phyloP scores from a whole-genome alignment of 129 eudicot genomes.

The Pittosporum tobira region DNA sequence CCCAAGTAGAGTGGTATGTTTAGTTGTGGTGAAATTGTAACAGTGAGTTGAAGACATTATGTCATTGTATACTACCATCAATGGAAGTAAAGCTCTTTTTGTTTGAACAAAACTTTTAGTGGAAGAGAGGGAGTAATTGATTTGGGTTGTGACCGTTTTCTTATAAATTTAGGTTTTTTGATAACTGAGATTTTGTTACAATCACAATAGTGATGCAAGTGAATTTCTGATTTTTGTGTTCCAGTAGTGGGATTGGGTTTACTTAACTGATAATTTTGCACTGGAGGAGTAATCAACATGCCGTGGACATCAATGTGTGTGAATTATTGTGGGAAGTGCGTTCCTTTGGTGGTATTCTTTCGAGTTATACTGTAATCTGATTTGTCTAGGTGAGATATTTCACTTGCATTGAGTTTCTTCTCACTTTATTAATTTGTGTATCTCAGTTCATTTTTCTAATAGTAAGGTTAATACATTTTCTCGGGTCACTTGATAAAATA shows the following conservation, averaged over 20 bases:
- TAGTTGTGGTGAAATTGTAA: no score
- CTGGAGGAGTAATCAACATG: slow-evolving; percentile 36
- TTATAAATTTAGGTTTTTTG: background rate
- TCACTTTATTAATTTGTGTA: background rate
- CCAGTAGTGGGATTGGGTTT: slow-evolving; percentile 22
- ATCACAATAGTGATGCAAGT: background rate
- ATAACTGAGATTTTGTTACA: background rate
- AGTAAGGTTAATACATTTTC: background rate
- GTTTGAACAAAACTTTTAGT: no score
- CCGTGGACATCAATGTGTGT: slow-evolving; percentile 45
- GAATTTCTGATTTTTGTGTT: slow-evolving; percentile 11
- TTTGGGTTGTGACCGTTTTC: background rate
- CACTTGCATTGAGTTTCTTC: background rate
- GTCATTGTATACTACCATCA: no score
- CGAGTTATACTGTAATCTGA: slow-evolving; percentile 52
- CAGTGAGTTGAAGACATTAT: no score
- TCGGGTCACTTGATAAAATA: no score
- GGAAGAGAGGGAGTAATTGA: background rate
- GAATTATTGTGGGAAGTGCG: slow-evolving; percentile 38
- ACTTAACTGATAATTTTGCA: slow-evolving; percentile 9
- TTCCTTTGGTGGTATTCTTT: slow-evolving; percentile 56
- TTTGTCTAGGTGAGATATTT: slow-evolving; percentile 35
- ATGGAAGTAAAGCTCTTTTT: no score
- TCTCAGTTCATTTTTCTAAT: background rate
- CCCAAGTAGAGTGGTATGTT: no score